Percentiles rank a stretch among this genome's conserved stretches.
phyloP scores from a whole-genome alignment of 2,329 filamentous ascomycete genomes.

The Pseudopyricularia javanii region DNA sequence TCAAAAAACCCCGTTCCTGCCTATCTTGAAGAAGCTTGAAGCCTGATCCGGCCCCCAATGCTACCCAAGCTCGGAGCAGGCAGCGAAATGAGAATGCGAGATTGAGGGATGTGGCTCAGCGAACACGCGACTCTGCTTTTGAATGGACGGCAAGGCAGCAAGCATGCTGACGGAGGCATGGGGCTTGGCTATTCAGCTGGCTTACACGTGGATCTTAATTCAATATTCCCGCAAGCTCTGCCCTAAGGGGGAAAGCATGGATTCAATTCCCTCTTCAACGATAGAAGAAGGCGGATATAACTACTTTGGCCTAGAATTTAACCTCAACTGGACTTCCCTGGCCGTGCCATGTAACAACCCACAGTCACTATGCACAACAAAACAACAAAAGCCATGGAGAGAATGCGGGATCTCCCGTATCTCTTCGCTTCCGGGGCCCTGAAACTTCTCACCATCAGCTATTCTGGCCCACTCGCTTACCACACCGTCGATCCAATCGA shows the following conservation, averaged over 20 bases:
- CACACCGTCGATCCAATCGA: slow-evolving; percentile 1
- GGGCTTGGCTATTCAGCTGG: neutral
- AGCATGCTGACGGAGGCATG: neutral
- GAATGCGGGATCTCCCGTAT: neutral
- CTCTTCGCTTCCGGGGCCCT: neutral
- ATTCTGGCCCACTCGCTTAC: slow-evolving; percentile 7
- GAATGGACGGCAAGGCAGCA: neutral
- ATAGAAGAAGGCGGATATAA: no score
- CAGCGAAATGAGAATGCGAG: neutral
- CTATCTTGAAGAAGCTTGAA: neutral
- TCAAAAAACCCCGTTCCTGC: no score
- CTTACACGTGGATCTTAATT: no score
- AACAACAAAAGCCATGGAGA: neutral
- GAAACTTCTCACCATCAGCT: slow-evolving; percentile 21
- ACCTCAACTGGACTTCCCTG: neutral
- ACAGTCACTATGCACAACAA: neutral
- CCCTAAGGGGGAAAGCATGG: no score
- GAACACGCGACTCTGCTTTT: neutral
- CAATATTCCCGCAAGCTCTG: no score
- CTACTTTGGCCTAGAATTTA: no score
- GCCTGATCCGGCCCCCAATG: neutral
- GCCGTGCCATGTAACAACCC: neutral
- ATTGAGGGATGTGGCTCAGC: neutral
- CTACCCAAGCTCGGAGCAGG: neutral
- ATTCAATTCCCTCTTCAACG: no score